Base-by-base conservation (phyloP, 2,329 filamentous ascomycete genomes). In the Penicillium crustosum region DNA sequence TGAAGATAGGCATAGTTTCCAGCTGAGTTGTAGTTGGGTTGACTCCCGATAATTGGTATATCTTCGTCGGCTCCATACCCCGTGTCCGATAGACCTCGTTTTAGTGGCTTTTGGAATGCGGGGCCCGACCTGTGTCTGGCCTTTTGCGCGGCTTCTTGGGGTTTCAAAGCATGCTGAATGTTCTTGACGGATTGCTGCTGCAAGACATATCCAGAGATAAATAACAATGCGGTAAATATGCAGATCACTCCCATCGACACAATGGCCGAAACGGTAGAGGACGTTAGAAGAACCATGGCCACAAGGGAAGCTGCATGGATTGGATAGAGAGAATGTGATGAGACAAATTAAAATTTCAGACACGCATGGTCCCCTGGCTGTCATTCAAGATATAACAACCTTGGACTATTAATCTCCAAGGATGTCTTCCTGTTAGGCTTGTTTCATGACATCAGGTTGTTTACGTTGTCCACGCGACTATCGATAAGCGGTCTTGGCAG, bases 101-200 rank as follows among this genome's bases (percentile, higher is more conserved):
- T 65, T 17, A 59, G 53, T 33, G 61, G 33, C 27, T 61, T 65
- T 38, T 64, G 64, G 62, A 64, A 67, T 58, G 65, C 53, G 21
- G 69, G 65, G 63, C 60, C 60, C 25, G 47, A 4, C 29, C 47
- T 60, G n/a, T 56, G 55, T 5, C 52, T 61, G 45, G 52, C 53
- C 8, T 58, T 55, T 21, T 63, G 58, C 7, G 58, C 58, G 4
- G 56, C 48, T 25, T 63, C 60, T 21, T 60, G 47, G 2, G 66
- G 67, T n/a, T 66, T 70, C 67, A 96, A 88, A 19, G 89, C 89
- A 55, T 82, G 79, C 67, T 93, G 89, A 33, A 97, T 82, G 66
- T 88, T 88, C 61, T 83, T 84, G 5, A 96, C 85, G 0, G 91
- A 94, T 67, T 91, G 86, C 75, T 97, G 93, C 70, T 97, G 93